Base-by-base conservation (phyloP, 768 basidiomycete species). In the Cystobasidiopsis lactophilus region DNA sequence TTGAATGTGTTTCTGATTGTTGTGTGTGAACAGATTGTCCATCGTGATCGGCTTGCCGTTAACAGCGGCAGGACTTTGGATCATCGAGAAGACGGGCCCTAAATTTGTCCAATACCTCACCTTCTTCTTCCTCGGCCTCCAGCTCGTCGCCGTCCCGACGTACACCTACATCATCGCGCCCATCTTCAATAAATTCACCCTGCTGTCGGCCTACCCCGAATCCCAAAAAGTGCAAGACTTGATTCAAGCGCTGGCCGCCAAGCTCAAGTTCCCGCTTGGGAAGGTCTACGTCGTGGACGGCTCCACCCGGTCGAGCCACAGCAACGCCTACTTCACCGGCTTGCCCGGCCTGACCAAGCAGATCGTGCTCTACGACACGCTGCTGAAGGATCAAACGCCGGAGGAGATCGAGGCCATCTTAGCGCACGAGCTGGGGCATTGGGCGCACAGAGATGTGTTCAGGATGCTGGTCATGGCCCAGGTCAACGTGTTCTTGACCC, bases 371-470 rank as follows among this genome's bases (percentile, higher is more conserved):
- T 98, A 86, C 62, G 93, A 98, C 61, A 96, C 91, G 0, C 75
- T 98, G 58, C 86, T 96, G 67, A 79, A 89, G 63, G 77, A 95
- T 62, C 81, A 77, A 66, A 77, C 79, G 60, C 75, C 88, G 0
- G 82, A 85, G 24, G 85, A 95, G 66, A 85, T 98, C 27, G 91
- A 95, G 60, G 91, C 93, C 30, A 86, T 98, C n/a, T 75, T 95
- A 40, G 86, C 86, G 0, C 89, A 96, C 66, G 89, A 95, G 61
- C 80, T 95, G 33, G 91, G 91, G 0, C 91, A 96, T 69, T 96
- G 91, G 80, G 63, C 77, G 77, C 69, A 73, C 78, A 59, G 91
- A 96, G 71, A 55, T 58, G 24, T 26, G 23, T n/a, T 47, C 11
- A 4, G 45, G 16, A 52, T 93, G 63, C 73, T 96, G 63, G 70